These are phyloP conservation scores for Themeda triandra DNA, from an alignment of 176 grass and related monocot genomes.

Conservation along the genomic window DNA sequence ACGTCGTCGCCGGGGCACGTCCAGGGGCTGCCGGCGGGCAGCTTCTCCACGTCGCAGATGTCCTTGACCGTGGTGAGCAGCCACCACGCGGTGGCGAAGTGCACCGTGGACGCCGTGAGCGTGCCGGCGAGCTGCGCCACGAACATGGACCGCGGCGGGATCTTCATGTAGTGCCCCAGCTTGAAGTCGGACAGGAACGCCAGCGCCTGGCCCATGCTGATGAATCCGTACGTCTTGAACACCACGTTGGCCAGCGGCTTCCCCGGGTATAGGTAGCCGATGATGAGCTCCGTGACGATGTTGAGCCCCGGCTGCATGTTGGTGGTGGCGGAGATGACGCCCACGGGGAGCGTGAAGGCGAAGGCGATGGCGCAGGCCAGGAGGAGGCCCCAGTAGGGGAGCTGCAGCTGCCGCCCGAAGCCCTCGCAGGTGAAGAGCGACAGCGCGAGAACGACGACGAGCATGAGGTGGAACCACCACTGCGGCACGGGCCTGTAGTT, in stretches of 20 bases:
- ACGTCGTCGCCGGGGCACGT: slow-evolving; percentile 77
- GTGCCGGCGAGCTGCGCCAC: slow-evolving; percentile 51
- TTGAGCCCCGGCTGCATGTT: slow-evolving; percentile 55
- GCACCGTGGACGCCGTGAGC: slow-evolving; percentile 43
- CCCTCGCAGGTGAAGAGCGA: slow-evolving; percentile 63
- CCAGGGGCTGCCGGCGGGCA: slow-evolving; percentile 64
- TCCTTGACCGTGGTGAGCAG: slow-evolving; percentile 40
- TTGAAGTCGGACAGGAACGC: slow-evolving; percentile 71
- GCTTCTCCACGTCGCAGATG: slow-evolving; percentile 48
- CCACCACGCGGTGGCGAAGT: slow-evolving; percentile 80
- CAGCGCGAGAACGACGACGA: slow-evolving; percentile 27
- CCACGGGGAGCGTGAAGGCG: slow-evolving; percentile 68
- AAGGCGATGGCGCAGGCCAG: slow-evolving; percentile 57
- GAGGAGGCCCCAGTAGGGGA: slow-evolving; percentile 82
- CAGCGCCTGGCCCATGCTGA: slow-evolving; percentile 81
- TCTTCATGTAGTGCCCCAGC: slow-evolving; percentile 91
- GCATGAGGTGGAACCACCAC: slow-evolving; percentile 78
- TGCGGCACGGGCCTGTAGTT: slow-evolving; percentile 61
- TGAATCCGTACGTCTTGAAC: slow-evolving; percentile 82
- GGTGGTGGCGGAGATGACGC: slow-evolving; percentile 62
- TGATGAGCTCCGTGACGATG: slow-evolving; percentile 75
- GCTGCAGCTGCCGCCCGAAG: slow-evolving; percentile 62
- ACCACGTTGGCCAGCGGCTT: slow-evolving; percentile 74
- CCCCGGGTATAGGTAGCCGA: slow-evolving; percentile 75
- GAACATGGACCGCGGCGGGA: slow-evolving; percentile 78